Evolutionary conservation across 129 eudicot genomes (phyloP).

Genomic region (Tagetes erecta): DNA sequence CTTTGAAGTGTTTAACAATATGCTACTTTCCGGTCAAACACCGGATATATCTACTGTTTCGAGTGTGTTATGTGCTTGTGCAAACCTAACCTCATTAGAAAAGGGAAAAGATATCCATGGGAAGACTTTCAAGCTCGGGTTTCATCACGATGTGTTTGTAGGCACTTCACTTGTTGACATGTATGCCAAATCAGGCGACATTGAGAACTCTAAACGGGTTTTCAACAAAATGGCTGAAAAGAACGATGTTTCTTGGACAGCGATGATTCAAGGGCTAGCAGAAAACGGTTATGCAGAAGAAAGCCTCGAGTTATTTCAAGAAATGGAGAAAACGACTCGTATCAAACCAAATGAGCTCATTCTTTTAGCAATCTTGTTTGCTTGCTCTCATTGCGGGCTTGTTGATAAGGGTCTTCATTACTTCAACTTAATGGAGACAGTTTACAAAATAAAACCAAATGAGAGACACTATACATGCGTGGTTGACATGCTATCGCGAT

Average conservation of each 20-base stretch:
- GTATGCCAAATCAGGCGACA: conserved; percentile 72
- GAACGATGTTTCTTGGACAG: conserved; percentile 74
- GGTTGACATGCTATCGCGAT: conserved; percentile 65
- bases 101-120: conserved; percentile 61
- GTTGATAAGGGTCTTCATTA: conserved; percentile 61
- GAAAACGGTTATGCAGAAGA: conserved; percentile 68
- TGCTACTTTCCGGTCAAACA: conserved; percentile 49
- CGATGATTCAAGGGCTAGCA: conserved; percentile 84
- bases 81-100: conserved; percentile 51
- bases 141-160: conserved; percentile 44
- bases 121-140: conserved; percentile 47
- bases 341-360: conserved; percentile 61
- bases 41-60: conserved; percentile 58
- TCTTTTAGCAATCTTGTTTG: conserved; percentile 54
- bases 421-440: conserved; percentile 56
- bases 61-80: conserved; percentile 55
- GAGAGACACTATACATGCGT: conserved; percentile 60
- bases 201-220: conserved; percentile 44
- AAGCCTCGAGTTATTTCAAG: conserved; percentile 49
- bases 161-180: conserved; percentile 64
- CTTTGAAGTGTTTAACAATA: conserved; percentile 48
- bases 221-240: conserved; percentile 41
- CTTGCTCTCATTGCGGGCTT: conserved; percentile 78
- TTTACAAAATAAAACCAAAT: conserved; percentile 49
- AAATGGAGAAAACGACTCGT: conserved; percentile 42